Percentiles rank a stretch among this genome's conserved stretches.
phyloP scores from a whole-genome alignment of 306 rosid genomes.

The Dryas alaskensis region DNA sequence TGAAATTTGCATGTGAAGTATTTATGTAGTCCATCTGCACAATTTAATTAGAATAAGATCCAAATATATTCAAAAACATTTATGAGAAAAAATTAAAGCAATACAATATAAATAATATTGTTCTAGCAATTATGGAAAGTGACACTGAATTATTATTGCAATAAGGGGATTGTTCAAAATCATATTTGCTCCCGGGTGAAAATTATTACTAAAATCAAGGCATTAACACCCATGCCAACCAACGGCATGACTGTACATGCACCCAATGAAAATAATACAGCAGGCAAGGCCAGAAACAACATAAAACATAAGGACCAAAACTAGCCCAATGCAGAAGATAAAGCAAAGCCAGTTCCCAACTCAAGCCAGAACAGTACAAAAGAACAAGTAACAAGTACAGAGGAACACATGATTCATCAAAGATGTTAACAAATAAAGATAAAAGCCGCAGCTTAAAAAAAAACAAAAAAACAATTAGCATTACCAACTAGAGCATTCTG shows the following conservation, averaged over 20 bases:
- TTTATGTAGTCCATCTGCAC: conserved; percentile 97
- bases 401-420: neutral
- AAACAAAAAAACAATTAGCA: neutral
- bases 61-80: neutral
- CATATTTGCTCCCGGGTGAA: neutral
- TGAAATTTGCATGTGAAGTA: conserved; percentile 93
- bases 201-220: neutral
- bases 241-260: neutral
- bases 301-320: neutral
- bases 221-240: neutral
- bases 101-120: neutral
- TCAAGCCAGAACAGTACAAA: neutral
- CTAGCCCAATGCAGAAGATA: neutral
- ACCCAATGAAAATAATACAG: neutral
- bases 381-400: neutral
- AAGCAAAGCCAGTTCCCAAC: neutral
- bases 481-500: neutral
- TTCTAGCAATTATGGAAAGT: neutral
- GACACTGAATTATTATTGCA: neutral
- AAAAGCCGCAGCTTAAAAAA: neutral
- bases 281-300: neutral
- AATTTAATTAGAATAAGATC: conserved; percentile 21
- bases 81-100: neutral
- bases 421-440: neutral
- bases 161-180: neutral